Percentiles rank a stretch among this genome's conserved stretches.
These are phyloP conservation scores for Linderina pennispora DNA, from an alignment of 192 early-diverging fungal genomes.

Conservation along the genomic window DNA sequence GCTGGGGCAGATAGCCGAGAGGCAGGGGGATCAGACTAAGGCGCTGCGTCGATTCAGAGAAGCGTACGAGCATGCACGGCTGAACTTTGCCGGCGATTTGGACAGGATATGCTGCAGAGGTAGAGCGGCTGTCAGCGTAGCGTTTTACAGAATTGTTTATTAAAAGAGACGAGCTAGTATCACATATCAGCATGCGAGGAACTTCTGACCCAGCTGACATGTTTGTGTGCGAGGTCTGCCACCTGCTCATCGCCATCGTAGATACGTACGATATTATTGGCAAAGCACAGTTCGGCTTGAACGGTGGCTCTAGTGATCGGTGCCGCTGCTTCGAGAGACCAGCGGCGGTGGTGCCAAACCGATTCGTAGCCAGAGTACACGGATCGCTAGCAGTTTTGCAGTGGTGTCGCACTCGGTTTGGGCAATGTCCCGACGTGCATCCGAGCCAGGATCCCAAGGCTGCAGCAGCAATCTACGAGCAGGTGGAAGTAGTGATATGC, in stretches of 20 bases:
- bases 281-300: slow-evolving; percentile 5
- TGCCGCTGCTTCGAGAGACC: slow-evolving; percentile 12
- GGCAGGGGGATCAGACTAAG: slow-evolving; percentile 14
- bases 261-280: not conserved
- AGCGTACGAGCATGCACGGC: slow-evolving; percentile 26
- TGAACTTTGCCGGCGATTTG: slow-evolving; percentile 13
- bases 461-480: slow-evolving; percentile 6
- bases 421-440: not conserved
- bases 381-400: not conserved
- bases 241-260: not conserved
- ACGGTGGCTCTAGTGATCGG: not conserved
- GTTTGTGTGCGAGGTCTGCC: slow-evolving; percentile 5
- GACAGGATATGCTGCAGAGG: slow-evolving; percentile 6
- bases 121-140: slow-evolving; percentile 9
- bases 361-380: slow-evolving; percentile 31
- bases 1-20: slow-evolving; percentile 34
- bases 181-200: no score
- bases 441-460: not conserved
- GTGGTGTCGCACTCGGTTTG: slow-evolving; percentile 13
- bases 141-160: not conserved
- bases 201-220: slow-evolving; percentile 21
- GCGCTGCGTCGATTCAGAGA: slow-evolving; percentile 35
- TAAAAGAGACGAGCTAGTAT: no score
- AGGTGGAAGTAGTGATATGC: slow-evolving; percentile 35
- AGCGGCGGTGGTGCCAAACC: slow-evolving; percentile 35